Evolutionary conservation across 2,329 filamentous ascomycete genomes (phyloP).

Genomic region (Epichloe elymi): DNA sequence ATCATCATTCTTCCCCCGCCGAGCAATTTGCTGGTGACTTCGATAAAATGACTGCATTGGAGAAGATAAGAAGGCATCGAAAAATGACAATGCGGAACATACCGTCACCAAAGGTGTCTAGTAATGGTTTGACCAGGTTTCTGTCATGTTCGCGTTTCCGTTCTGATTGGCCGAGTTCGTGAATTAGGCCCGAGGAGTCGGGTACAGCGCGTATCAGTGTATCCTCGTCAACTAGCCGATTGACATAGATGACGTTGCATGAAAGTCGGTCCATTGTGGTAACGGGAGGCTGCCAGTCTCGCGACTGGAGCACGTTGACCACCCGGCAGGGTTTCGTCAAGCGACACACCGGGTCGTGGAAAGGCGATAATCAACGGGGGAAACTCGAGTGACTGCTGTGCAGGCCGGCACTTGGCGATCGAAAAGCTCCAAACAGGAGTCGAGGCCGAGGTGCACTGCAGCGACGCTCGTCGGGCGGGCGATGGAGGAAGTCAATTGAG

Average conservation of each 20-base stretch:
- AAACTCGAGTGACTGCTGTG: not conserved
- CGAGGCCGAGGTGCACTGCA: not conserved
- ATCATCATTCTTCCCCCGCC: no score
- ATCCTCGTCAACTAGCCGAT: conserved; percentile 37
- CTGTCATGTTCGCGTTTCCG: conserved; percentile 28
- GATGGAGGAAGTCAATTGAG: not conserved
- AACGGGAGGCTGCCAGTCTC: conserved; percentile 45
- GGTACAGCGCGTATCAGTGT: conserved; percentile 24
- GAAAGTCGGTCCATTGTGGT: conserved; percentile 43
- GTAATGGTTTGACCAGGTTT: conserved; percentile 33
- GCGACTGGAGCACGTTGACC: conserved; percentile 46
- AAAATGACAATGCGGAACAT: not conserved
- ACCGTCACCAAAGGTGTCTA: conserved; percentile 45
- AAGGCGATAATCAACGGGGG: not conserved
- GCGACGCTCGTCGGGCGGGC: not conserved
- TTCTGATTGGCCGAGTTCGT: conserved; percentile 10
- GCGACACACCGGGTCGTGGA: conserved; percentile 3
- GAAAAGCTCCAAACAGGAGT: not conserved
- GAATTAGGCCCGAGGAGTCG: conserved; percentile 3
- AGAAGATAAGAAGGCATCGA: not conserved
- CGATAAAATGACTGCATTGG: not conserved
- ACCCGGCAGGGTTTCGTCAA: conserved; percentile 17
- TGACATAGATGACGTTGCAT: conserved; percentile 48
- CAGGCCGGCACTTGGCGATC: not conserved
- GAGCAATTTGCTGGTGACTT: no score